Conservation (phyloP, 139 green algal species). For the Picochlorum sp. region DNA sequence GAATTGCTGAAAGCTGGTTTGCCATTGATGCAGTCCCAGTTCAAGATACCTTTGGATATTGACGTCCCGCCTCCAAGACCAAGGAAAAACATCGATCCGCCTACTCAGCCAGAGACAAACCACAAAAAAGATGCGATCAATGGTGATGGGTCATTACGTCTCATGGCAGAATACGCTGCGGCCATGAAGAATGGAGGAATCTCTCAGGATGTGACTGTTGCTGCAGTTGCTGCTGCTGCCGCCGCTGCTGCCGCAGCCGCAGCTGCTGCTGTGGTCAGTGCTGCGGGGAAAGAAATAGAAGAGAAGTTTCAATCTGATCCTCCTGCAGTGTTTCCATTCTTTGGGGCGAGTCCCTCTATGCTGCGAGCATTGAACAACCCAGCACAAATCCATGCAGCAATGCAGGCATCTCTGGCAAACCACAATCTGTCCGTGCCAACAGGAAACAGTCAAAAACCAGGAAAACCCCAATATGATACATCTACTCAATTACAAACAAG, state of each 20-base stretch:
- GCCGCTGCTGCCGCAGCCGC: constrained; percentile 55
- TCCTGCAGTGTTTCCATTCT: constrained; percentile 66
- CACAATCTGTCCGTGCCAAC: constrained; percentile 2
- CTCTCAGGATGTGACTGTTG: constrained; percentile 41
- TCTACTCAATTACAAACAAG: background rate
- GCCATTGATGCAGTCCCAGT: constrained; percentile 15
- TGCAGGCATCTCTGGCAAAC: constrained; percentile 9
- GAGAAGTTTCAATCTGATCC: constrained; percentile 50
- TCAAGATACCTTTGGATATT: constrained; percentile 34
- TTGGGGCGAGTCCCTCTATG: constrained; percentile 50
- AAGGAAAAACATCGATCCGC: constrained; percentile 61
- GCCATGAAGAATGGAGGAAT: constrained; percentile 3
- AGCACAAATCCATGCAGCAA: constrained; percentile 26
- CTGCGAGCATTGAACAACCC: constrained; percentile 39
- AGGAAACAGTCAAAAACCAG: background rate
- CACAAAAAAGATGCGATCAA: background rate
- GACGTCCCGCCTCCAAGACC: constrained; percentile 76
- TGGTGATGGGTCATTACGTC: background rate
- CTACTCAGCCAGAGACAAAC: background rate
- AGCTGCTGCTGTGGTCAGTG: constrained; percentile 58
- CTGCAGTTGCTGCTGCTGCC: constrained; percentile 53
- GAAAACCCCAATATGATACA: background rate
- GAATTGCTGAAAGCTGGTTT: constrained; percentile 20
- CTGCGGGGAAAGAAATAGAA: constrained; percentile 55
- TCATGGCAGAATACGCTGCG: background rate